Conservation (phyloP, 2,329 filamentous ascomycete genomes). For the Lomentospora prolificans region DNA sequence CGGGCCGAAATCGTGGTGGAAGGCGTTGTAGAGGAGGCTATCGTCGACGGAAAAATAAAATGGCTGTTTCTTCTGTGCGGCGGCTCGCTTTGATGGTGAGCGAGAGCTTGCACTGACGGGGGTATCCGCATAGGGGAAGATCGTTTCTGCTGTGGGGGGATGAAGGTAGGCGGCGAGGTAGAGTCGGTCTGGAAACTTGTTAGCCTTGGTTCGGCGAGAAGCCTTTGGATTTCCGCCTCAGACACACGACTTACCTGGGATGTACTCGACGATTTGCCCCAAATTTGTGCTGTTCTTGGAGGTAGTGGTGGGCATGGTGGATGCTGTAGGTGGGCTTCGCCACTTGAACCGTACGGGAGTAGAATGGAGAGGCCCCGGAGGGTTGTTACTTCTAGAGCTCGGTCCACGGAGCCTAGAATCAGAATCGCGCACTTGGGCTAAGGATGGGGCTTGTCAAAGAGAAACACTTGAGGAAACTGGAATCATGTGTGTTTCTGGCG, state of each 20-base stretch:
- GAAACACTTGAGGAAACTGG: not conserved
- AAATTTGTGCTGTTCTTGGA: slow-evolving; percentile 46
- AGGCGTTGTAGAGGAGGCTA: slow-evolving; percentile 89
- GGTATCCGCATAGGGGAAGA: slow-evolving; percentile 68
- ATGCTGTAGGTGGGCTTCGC: not conserved
- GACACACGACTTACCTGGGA: slow-evolving; percentile 78
- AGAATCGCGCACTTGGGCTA: not conserved
- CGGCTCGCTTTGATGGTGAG: slow-evolving; percentile 66
- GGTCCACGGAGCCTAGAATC: not conserved
- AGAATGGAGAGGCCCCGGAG: not conserved
- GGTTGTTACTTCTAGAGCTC: not conserved
- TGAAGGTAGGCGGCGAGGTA: slow-evolving; percentile 90
- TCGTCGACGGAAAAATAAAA: slow-evolving; percentile 96
- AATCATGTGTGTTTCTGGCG: not conserved
- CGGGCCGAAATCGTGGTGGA: slow-evolving; percentile 96
- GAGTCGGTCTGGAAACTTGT: slow-evolving; percentile 61
- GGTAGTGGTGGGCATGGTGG: slow-evolving; percentile 43
- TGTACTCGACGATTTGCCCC: slow-evolving; percentile 92
- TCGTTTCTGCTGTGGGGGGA: slow-evolving; percentile 68
- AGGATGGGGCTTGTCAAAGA: not conserved
- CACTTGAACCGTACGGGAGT: not conserved
- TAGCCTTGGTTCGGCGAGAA: slow-evolving; percentile 12
- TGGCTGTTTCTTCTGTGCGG: slow-evolving; percentile 51
- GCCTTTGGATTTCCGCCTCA: no score
- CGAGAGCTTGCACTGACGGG: slow-evolving; percentile 25